Percentiles rank a stretch among this genome's conserved stretches.
Conservation (phyloP, 2,329 filamentous ascomycete species). For the Davidsoniella australis region DNA sequence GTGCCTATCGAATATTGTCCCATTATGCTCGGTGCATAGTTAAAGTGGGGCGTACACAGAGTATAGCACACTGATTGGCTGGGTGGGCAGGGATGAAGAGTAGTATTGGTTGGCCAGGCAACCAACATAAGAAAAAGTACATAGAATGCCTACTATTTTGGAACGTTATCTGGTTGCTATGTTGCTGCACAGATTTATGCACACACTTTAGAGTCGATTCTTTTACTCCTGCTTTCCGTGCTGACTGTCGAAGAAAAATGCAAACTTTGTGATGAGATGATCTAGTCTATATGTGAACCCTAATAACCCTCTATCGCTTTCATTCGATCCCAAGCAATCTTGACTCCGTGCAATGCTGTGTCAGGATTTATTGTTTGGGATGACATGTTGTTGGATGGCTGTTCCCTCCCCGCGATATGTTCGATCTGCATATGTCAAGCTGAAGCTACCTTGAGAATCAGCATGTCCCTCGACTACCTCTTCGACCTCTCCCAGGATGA, state of each 20-base stretch:
- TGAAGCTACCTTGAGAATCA: constrained; percentile 22
- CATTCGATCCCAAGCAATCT: neutral
- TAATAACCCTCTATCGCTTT: neutral
- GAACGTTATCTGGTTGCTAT: too few species aligned
- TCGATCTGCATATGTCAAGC: constrained; percentile 32
- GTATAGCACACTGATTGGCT: too few species aligned
- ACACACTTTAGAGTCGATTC: too few species aligned
- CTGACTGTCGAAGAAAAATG: neutral
- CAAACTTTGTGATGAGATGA: neutral
- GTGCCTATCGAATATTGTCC: too few species aligned
- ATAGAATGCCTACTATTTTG: too few species aligned
- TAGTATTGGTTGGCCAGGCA: too few species aligned
- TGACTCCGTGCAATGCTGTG: neutral
- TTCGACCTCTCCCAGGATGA: constrained; percentile 34
- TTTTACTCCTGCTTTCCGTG: too few species aligned
- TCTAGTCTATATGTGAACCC: neutral
- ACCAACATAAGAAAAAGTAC: too few species aligned
- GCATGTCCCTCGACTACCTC: constrained; percentile 23
- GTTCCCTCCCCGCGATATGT: constrained; percentile 28
- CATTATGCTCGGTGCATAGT: too few species aligned
- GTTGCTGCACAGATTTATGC: too few species aligned
- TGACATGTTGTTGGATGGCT: constrained; percentile 17
- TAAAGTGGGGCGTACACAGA: too few species aligned
- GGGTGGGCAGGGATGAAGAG: too few species aligned
- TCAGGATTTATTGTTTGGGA: constrained; percentile 10